Percentiles rank a stretch among this genome's conserved stretches.
Evolutionary conservation across 768 basidiomycete species (phyloP).

Genomic region (Calocera cornea): DNA sequence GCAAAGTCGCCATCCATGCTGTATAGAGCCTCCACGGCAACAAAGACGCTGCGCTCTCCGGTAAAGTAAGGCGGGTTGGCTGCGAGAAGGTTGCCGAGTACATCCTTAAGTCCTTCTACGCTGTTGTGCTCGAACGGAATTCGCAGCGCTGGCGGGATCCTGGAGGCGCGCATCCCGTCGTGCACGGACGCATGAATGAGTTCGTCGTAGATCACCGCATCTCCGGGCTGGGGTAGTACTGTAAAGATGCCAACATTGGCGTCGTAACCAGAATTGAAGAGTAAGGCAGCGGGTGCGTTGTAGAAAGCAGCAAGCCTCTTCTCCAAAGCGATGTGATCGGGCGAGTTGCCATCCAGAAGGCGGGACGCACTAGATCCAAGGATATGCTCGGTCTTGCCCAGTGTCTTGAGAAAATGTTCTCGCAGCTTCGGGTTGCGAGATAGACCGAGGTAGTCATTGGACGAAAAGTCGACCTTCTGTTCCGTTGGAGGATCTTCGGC

Average conservation of each 20-base stretch:
- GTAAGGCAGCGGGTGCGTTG: slow-evolving; percentile 45
- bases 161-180: slow-evolving; percentile 67
- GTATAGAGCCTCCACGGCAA: slow-evolving; percentile 81
- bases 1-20: slow-evolving; percentile 93
- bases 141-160: slow-evolving; percentile 26
- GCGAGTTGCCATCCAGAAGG: slow-evolving; percentile 59
- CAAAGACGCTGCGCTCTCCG: slow-evolving; percentile 45
- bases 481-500: slow-evolving; percentile 19
- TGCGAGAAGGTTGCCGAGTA: slow-evolving; percentile 31
- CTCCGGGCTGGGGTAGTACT: slow-evolving; percentile 59
- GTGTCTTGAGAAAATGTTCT: slow-evolving; percentile 40
- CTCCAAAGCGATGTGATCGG: slow-evolving; percentile 58
- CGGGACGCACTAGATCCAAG: slow-evolving; percentile 83
- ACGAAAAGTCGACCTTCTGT: slow-evolving; percentile 53
- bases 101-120: slow-evolving; percentile 33
- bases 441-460: slow-evolving; percentile 87
- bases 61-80: slow-evolving; percentile 3
- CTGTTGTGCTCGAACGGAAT: slow-evolving; percentile 64
- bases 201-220: slow-evolving; percentile 71
- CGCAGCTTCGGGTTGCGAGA: slow-evolving; percentile 46
- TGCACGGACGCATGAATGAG: slow-evolving; percentile 84
- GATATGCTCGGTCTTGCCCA: slow-evolving; percentile 36
- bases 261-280: slow-evolving; percentile 90
- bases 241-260: slow-evolving; percentile 83
- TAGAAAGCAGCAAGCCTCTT: slow-evolving; percentile 53